Base-by-base conservation (phyloP, 176 grass and related monocot genomes). In the Rhynchospora breviuscula region DNA sequence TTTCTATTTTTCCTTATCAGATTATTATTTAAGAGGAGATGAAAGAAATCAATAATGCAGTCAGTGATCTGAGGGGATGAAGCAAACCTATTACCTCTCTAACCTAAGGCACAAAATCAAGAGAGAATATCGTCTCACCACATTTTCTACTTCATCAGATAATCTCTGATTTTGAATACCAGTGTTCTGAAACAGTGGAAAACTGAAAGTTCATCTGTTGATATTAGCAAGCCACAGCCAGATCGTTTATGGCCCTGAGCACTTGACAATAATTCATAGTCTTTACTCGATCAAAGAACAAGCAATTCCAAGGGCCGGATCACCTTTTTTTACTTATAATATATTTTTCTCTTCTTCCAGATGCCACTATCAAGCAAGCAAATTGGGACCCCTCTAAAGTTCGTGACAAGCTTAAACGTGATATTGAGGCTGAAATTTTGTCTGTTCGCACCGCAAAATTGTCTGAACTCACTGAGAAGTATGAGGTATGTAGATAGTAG, bases 281-380 rank as follows among this genome's bases (percentile, higher is more conserved):
- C 14, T 73, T 19, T 4, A 73, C 49, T 49, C 49, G 19, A 23
- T 73, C 3, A 22, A n/a, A 23, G 23, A 21, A 51, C 5, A 73
- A 64, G 62, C 22, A 29, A 22, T 82, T 88, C 68, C 10, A 63
- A 82, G 8, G 8, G 14, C 19, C 58, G 18, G 15, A 52, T 78
- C 21, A 73, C 14, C 40, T 85, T 45, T 60, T 60, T 67, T 21
- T 78, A 23, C 71, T 51, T 63, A 48, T 7, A 63, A 87, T 65
- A 62, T 58, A 57, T 19, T 63, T 47, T 45, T 48, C 35, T 65
- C 54, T 81, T 70, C 76, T 84, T 43, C 7, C 89, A 99, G 97
- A 99, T 90, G 93, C 93, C 87, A 83, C 89, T 86, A 93, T 99
- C 83, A 79, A 93, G 72, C 97, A 95, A 95, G 91, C 92, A 85